Base-by-base conservation (phyloP, 305 asterid species). In the Rubia tinctorum region DNA sequence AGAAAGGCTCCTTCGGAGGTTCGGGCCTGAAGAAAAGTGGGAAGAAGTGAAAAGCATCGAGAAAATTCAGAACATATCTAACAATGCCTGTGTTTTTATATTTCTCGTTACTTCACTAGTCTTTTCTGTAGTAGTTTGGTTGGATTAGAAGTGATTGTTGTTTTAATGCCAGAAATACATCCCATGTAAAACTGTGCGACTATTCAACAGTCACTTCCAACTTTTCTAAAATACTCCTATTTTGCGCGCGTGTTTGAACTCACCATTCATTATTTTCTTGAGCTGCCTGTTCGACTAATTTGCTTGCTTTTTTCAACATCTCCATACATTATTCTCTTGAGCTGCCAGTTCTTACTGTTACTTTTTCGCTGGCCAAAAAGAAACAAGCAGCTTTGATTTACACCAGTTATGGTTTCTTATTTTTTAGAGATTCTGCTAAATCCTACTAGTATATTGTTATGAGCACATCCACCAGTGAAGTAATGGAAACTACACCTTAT, bases 1-100 rank as follows among this genome's bases (percentile, higher is more conserved):
- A 85, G 72, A 90, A 92, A 71, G 95, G 96, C 55, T 71, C 97
- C 7, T 73, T 94, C 69, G 98, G 98, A 67, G 98, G 97, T 67
- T 10, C 96, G 10, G 99, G 99, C 58, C 83, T 94, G 87, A 94
- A 94, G 89, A 91, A 91, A 80, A 94, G 99, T 73, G 97, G 97
- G 79, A 94, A 94, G 84, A 90, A 94, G 84, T 94, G 85, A 89
- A 70, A 11, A 49, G 20, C 39, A 9, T 39, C 43, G 43, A 37
- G 56, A 56, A 40, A 56, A 6, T 22, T 22, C 17, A 7, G 39
- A 25, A 8, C 15, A 66, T 9, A 6, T 11, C 8, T 74, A 13
- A 9, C 49, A 0, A 67, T 39, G 58, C 60, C 64, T 27, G 56
- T 39, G 13, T 64, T 7, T 18, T 53, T 18, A 18, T 12, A 25